Evolutionary conservation across 2,329 filamentous ascomycete genomes (phyloP).

Genomic region (Claviceps africana): DNA sequence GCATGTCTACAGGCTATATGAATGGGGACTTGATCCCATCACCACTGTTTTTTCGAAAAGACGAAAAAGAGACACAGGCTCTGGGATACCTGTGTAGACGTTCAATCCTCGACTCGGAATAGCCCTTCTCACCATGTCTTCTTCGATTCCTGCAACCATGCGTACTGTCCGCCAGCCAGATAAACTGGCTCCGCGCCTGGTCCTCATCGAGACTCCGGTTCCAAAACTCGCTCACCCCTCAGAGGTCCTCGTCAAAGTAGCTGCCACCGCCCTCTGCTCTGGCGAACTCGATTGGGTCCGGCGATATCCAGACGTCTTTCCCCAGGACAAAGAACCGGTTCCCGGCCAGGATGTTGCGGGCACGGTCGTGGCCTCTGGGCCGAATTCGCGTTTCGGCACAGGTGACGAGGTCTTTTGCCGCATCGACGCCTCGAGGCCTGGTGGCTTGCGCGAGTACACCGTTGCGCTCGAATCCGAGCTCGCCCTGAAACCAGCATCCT

Average conservation of each 20-base stretch:
- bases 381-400: conserved; percentile 17
- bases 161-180: conserved; percentile 1
- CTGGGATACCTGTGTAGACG: neutral
- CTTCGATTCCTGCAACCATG: neutral
- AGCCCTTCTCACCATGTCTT: neutral
- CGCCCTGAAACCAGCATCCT: conserved; percentile 18
- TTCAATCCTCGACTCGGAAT: neutral
- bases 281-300: conserved; percentile 20
- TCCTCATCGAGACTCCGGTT: neutral
- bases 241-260: conserved; percentile 16
- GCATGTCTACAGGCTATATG: neutral
- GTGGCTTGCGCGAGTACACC: conserved; percentile 20
- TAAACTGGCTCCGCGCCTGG: neutral
- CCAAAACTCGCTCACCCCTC: neutral
- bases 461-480: conserved; percentile 18
- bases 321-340: conserved; percentile 13
- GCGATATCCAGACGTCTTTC: conserved; percentile 11
- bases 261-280: conserved; percentile 19
- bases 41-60: neutral
- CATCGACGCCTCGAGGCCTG: conserved; percentile 13
- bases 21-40: neutral
- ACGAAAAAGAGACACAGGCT: too few relatives aligned
- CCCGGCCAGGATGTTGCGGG: conserved; percentile 26
- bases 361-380: conserved; percentile 19
- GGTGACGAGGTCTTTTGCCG: conserved; percentile 23